phyloP scores from a whole-genome alignment of 176 grass and related monocot species.

The Triticum monococcum region DNA sequence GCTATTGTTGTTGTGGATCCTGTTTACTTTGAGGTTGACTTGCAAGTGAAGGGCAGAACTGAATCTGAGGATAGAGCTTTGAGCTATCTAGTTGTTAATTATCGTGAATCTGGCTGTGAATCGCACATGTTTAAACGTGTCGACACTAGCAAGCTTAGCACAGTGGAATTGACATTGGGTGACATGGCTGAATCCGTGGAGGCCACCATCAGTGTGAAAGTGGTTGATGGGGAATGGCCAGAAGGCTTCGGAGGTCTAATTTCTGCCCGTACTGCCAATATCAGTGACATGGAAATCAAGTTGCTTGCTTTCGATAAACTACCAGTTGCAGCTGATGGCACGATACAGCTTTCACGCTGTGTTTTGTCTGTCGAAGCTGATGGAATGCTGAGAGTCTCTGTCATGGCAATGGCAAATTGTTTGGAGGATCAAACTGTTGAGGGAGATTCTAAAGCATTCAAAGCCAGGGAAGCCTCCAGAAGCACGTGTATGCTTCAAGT shows the following conservation, averaged over 20 bases:
- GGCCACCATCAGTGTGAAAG: slow-evolving; percentile 21
- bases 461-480: neutral
- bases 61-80: slow-evolving; percentile 13
- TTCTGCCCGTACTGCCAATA: neutral
- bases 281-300: neutral
- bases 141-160: slow-evolving; percentile 18
- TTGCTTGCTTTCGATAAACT: neutral
- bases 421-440: neutral
- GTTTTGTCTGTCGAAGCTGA: neutral
- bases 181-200: neutral
- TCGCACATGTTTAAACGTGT: neutral
- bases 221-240: neutral
- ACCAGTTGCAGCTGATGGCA: neutral
- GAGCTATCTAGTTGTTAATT: neutral
- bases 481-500: neutral
- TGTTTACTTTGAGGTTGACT: neutral
- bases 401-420: neutral
- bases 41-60: neutral
- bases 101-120: neutral
- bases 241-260: neutral
- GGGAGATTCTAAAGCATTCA: neutral
- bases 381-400: neutral
- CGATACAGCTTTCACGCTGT: slow-evolving; percentile 6
- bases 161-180: neutral
- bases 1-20: neutral